A percentile compares a stretch with the other conserved stretches of the same genome.
These are phyloP conservation scores for Xylariales sp. DNA, from an alignment of 2,329 filamentous ascomycete genomes.

Conservation along the genomic window DNA sequence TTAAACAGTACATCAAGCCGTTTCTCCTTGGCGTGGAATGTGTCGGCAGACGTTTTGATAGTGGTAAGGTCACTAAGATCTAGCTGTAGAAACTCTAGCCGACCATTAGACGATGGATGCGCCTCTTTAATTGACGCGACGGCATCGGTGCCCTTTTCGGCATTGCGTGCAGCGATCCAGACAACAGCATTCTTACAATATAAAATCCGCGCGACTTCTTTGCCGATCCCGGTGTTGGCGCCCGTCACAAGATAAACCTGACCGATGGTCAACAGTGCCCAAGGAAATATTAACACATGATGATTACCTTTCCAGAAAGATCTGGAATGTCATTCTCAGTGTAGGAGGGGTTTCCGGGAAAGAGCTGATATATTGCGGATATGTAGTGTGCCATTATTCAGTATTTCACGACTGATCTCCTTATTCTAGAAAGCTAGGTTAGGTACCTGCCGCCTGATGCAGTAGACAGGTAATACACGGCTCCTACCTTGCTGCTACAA, in stretches of 20 bases:
- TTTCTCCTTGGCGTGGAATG: constrained; percentile 43
- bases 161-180: constrained; percentile 41
- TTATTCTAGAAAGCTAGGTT: no score
- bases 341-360: constrained; percentile 39
- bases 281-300: not conserved
- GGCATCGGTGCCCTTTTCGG: constrained; percentile 41
- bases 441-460: no score
- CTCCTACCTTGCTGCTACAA: no score
- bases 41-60: constrained; percentile 38
- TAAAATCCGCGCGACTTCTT: constrained; percentile 40
- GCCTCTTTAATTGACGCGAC: constrained; percentile 42
- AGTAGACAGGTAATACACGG: no score
- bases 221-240: constrained; percentile 45
- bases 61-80: constrained; percentile 44
- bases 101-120: constrained; percentile 40
- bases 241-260: constrained; percentile 45
- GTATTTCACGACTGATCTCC: no score
- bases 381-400: constrained; percentile 28
- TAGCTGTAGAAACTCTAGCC: constrained; percentile 40
- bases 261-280: constrained; percentile 5
- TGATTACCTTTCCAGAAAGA: constrained; percentile 37
- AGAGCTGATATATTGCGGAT: constrained; percentile 37
- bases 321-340: constrained; percentile 42
- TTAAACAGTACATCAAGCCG: constrained; percentile 54
- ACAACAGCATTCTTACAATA: constrained; percentile 45